Base-by-base conservation (phyloP, 257 asterid species). In the Penstemon eatonii region DNA sequence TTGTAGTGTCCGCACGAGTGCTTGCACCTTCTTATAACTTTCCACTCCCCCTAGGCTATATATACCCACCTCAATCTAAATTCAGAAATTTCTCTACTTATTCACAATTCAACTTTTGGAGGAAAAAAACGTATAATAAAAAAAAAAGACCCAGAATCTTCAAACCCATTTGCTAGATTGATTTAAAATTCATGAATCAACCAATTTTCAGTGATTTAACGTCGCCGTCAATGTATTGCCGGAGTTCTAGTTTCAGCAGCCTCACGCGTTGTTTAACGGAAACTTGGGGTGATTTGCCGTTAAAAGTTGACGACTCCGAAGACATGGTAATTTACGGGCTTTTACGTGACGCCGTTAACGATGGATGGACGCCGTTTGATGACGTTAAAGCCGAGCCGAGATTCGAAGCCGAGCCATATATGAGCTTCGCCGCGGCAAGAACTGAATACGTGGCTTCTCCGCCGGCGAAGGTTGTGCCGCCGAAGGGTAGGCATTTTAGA, bases 251-350 rank as follows among this genome's bases (percentile, higher is more conserved):
- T 49, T 85, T 84, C 83, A 75, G 75, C 67, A 81, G 82, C 61
- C 86, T 91, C 4, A 75, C 84, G 59, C 85, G 91, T 0, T 91
- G 91, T 57, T 73, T 91, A 62, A 84, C 90, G 15, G 93, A 87
- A 9, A 89, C 85, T 1, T 91, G 93, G 97, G 96, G 96, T 15
- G 97, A 85, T 53, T 75, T 91, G 85, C 96, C 96, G 72, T 82
- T 91, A 18, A 89, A 87, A 75, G 89, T 87, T 33, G 95, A 89
- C 56, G 97, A 91, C 69, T 75, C 93, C 0, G 95, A 91, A 19
- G 97, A 91, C 18, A 91, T 91, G 97, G 91, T 91, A 5, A 87
- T 91, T 15, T 91, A 91, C 40, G 88, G 96, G 5, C 64, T 91
- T 8, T 42, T 91, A 33, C 86, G 85, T 1, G 97, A 88, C 74